phyloP scores from a whole-genome alignment of 2,329 filamentous ascomycete genomes.

The Chaetomium sp. region DNA sequence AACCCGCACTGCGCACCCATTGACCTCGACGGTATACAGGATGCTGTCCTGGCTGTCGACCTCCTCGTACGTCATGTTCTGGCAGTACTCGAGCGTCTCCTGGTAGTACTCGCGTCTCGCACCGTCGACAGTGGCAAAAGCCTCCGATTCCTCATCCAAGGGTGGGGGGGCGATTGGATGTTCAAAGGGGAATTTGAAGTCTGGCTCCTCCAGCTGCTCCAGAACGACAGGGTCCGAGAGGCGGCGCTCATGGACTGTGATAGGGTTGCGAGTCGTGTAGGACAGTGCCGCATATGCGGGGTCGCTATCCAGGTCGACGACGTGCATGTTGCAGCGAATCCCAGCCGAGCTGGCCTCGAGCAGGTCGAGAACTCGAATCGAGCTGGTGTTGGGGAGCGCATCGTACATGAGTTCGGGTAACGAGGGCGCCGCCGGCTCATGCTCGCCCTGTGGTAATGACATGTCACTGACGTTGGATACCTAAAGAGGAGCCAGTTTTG shows the following conservation, averaged over 20 bases:
- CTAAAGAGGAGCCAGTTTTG: not conserved
- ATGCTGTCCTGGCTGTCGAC: not conserved
- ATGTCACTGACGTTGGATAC: not conserved
- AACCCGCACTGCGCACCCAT: not conserved
- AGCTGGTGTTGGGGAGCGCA: not conserved
- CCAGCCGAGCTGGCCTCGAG: not conserved
- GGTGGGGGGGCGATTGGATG: not conserved
- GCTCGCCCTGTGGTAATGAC: not conserved
- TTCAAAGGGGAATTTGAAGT: not conserved
- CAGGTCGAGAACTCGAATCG: not conserved
- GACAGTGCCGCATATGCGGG: not conserved
- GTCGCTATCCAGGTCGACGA: not conserved
- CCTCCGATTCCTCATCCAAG: not conserved
- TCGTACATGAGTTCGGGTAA: not conserved
- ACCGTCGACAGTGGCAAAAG: not conserved
- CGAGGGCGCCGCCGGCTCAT: not conserved
- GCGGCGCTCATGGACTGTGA: not conserved
- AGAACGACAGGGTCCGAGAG: not conserved
- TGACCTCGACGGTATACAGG: not conserved
- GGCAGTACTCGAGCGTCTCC: not conserved
- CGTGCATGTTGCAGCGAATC: not conserved
- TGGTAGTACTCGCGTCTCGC: not conserved
- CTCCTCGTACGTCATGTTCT: not conserved
- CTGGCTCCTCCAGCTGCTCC: not conserved
- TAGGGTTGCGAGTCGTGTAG: not conserved